Evolutionary conservation across 495 filamentous ascomycete species (phyloP), one percentile per base, ranked within the genome.

Genomic region (Baudoinia panamericana): DNA sequence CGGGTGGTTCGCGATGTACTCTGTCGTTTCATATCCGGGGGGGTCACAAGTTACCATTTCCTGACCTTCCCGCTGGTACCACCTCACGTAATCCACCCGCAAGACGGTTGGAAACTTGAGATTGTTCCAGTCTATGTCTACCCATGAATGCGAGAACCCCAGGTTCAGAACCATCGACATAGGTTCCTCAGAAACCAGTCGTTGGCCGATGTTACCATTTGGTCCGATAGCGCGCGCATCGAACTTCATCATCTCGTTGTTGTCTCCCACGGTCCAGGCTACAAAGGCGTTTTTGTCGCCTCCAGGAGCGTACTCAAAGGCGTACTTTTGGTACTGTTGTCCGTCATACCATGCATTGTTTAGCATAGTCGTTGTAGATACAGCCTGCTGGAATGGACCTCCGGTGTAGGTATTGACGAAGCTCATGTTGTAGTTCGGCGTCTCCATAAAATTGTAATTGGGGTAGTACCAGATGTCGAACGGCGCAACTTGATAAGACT

Each of bases 271-370:
- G 44, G 72, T 76, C 78, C 78, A 86, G 11, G 68, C 72, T 8
- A 83, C 68, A 23, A 68, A 61, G 1, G 81, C 78, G 30, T 57
- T 49, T 27, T 39, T 24, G 32, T 37, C 31, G 4, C 56, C 56
- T 0, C 82, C 82, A 6, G 81, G 78, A 0, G 60, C 64, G 58
- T 87, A 87, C 46, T 87, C 79, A 42, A 82, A 80, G 12, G 71
- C 70, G 58, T 78, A 86, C 5, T 63, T 73, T 51, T 84, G 80
- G 53, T 82, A 85, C 39, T 63, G 65, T 8, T 75, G 73, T 15
- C 74, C 77, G 51, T 84, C 71, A 56, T 84, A 86, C 81, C 81
- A 86, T 33, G 75, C 61, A 40, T 78, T 75, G 58, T 86, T 84
- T 22, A 86, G 63, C 57, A 74, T 76, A 15, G 72, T 75, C 1